phyloP scores from a whole-genome alignment of 2,329 filamentous ascomycete genomes.

The Aspergillus cejpii region DNA sequence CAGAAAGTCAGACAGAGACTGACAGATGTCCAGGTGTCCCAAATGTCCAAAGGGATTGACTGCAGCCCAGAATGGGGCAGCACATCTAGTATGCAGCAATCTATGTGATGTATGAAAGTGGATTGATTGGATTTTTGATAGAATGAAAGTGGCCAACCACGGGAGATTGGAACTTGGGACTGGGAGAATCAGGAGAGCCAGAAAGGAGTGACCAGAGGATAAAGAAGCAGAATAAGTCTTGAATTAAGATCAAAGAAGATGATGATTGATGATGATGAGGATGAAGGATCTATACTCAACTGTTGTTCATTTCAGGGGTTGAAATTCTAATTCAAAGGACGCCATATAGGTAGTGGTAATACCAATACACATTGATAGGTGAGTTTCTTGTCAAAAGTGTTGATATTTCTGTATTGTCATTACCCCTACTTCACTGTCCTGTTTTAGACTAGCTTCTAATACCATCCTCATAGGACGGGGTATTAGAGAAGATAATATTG shows the following conservation, averaged over 20 bases:
- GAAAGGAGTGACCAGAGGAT: not conserved
- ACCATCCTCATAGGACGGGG: too few species aligned
- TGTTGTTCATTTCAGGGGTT: slow-evolving; percentile 20
- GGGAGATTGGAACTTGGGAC: not conserved
- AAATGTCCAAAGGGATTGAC: slow-evolving; percentile 16
- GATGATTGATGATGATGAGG: slow-evolving; percentile 4
- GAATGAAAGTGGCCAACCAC: slow-evolving; percentile 1
- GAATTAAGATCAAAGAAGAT: slow-evolving; percentile 1
- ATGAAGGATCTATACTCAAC: not conserved
- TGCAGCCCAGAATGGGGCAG: slow-evolving; percentile 17
- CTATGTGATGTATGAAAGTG: slow-evolving; percentile 8
- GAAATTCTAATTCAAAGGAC: slow-evolving; percentile 16
- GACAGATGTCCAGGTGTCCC: slow-evolving; percentile 13
- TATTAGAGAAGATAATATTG: too few species aligned
- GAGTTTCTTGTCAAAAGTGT: too few species aligned
- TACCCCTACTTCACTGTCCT: too few species aligned
- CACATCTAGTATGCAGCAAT: slow-evolving; percentile 21
- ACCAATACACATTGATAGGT: too few species aligned
- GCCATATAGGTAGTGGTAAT: too few species aligned
- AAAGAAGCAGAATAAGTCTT: not conserved
- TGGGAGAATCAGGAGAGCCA: not conserved
- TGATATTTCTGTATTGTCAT: too few species aligned
- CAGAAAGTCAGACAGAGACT: slow-evolving; percentile 1
- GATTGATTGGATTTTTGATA: slow-evolving; percentile 3
- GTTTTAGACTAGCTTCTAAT: too few species aligned